These are phyloP conservation scores for Aspergillus amoenus DNA, from an alignment of 2,329 filamentous ascomycete species.

Conservation along the genomic window DNA sequence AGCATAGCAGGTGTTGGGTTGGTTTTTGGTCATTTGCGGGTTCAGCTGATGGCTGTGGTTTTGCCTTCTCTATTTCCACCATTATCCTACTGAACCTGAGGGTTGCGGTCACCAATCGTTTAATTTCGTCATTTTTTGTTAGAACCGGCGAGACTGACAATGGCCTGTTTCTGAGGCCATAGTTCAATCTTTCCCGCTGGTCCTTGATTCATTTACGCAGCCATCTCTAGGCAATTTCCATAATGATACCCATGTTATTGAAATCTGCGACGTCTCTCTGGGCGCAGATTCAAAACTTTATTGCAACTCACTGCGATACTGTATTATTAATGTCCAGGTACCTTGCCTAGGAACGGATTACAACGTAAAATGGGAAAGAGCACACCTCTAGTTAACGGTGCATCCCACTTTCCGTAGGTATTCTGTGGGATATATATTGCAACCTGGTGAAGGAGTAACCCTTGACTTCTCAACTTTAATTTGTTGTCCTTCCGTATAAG, in stretches of 20 bases:
- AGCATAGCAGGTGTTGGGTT: conserved; percentile 18
- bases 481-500: no score
- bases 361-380: no score
- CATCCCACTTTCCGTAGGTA: no score
- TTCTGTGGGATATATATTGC: no score
- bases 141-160: background rate
- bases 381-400: no score
- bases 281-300: conserved; percentile 1
- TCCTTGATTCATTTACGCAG: background rate
- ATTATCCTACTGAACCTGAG: background rate
- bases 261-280: background rate
- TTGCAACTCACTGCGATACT: background rate
- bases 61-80: background rate
- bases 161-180: background rate
- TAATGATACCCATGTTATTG: conserved; percentile 31
- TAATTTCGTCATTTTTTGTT: conserved; percentile 2
- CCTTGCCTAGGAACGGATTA: no score
- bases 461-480: no score
- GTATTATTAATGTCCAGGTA: no score
- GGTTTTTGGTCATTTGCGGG: background rate
- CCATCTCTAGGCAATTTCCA: conserved; percentile 9
- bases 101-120: conserved; percentile 4
- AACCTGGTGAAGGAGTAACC: no score
- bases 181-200: background rate
- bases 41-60: background rate